Percentiles rank a stretch among this genome's conserved stretches.
phyloP scores from a whole-genome alignment of 225 moss, liverwort and hornwort genomes.

The Pseudisothecium myosuroides region DNA sequence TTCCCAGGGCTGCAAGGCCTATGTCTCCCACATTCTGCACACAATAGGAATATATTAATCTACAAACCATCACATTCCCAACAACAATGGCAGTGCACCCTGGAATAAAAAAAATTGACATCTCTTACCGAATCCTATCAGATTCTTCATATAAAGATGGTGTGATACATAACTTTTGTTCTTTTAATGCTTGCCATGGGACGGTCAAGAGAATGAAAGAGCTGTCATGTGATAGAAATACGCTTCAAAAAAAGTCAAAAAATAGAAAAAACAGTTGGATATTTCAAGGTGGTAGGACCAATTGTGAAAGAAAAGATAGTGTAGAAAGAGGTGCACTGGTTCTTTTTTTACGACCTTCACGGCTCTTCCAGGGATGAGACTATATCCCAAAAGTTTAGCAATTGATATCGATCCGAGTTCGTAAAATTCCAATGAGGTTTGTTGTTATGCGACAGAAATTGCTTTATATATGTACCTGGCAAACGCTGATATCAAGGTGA shows the following conservation, averaged over 20 bases:
- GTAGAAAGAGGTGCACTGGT: not conserved
- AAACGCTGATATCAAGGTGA: conserved; percentile 64
- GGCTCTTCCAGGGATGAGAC: not conserved
- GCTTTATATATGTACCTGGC: conserved; percentile 24
- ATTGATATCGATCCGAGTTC: not conserved
- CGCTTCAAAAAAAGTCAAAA: not conserved
- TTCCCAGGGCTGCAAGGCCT: conserved; percentile 53
- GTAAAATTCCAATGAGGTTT: not conserved
- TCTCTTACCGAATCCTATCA: not conserved
- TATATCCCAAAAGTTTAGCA: not conserved
- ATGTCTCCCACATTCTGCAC: conserved; percentile 64
- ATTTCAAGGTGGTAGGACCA: not conserved
- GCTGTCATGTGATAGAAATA: not conserved
- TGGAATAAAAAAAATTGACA: not conserved
- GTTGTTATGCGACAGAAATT: not conserved
- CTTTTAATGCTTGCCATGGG: not conserved
- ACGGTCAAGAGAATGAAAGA: not conserved
- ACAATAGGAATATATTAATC: not conserved
- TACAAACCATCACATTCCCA: not conserved
- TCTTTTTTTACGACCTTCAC: not conserved
- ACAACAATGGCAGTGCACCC: not conserved
- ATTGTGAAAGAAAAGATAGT: not conserved
- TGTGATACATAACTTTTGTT: not conserved
- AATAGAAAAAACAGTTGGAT: not conserved
- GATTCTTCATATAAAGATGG: not conserved